phyloP scores from a whole-genome alignment of 345 rosid species.

The Salix koriyanagi region DNA sequence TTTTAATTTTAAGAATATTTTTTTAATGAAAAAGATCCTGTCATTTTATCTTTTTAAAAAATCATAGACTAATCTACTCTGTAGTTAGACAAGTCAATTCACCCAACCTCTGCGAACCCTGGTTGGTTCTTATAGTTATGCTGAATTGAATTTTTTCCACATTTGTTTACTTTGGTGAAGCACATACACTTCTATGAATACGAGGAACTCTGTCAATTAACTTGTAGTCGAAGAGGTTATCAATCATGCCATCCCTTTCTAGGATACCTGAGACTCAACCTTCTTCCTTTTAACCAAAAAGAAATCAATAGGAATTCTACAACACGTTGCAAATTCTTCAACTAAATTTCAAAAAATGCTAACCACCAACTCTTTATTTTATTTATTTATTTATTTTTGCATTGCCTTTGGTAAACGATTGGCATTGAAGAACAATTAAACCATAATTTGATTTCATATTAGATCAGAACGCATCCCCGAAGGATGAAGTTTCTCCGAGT shows the following conservation, averaged over 20 bases:
- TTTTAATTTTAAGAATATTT: too few relatives aligned
- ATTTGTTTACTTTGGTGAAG: not conserved
- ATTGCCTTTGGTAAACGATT: too few relatives aligned
- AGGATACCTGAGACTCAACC: not conserved
- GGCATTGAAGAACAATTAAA: too few relatives aligned
- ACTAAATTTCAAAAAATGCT: not conserved
- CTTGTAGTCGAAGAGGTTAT: not conserved
- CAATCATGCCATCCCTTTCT: not conserved
- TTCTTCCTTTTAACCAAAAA: not conserved
- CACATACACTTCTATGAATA: not conserved
- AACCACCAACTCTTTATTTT: not conserved
- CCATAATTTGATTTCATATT: too few relatives aligned
- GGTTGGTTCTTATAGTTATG: too few relatives aligned
- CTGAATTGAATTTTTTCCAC: not conserved
- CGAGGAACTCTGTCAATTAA: not conserved
- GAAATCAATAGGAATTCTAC: not conserved
- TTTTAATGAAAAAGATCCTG: too few relatives aligned
- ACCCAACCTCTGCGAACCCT: too few relatives aligned
- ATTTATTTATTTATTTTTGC: not conserved
- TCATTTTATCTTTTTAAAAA: too few relatives aligned
- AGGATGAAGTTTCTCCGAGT: too few relatives aligned
- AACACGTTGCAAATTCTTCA: not conserved
- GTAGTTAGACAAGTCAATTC: too few relatives aligned
- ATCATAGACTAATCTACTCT: too few relatives aligned
- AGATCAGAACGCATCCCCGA: too few relatives aligned